Evolutionary conservation across 148 eudicot genomes (phyloP), one percentile per base, ranked within the genome.

Genomic region (Rhododendron vialii): DNA sequence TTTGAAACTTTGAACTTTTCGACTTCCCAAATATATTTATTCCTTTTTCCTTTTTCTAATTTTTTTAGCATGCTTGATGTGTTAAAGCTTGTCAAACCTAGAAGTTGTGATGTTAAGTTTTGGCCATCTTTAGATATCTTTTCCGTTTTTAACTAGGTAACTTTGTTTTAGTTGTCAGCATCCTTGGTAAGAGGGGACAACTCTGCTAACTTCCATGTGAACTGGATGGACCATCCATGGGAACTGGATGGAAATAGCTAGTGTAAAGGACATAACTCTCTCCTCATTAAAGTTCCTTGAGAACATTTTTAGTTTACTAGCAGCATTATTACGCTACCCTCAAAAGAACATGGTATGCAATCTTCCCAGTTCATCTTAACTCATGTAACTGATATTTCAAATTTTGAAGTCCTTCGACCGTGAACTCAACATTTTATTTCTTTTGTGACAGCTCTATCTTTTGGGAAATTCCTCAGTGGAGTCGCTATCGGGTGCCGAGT

Each of bases 381-480:
- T 18, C 53, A 50, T 38, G 18, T 38, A 83, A 33, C 80, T 75
- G 35, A 35, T 75, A 33, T 76, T 26, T 24, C 51, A 53, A 24
- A n/a, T 9, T 8, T 75, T 50, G 3, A 50, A 18, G 48, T 74
- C 51, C 45, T 71, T 78, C 33, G 3, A 13, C 51, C n/a, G 41
- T 5, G 48, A 55, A 50, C 2, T 43, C 26, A 20, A 59, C 76
- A 35, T 63, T 87, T 53, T 77, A 48, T 63, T 36, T 47, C 30
- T 43, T 55, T 81, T 89, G 38, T 82, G 85, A 87, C 93, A 97
- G 99, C 98, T 97, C 69, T 97, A 94, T 92, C 87, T 97, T 69
- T 90, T 97, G 96, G 98, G 95, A 83, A 91, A 91, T 87, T 93
- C 95, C 77, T 94, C 99, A 1, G 98, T 93, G 90, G 99, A 95